phyloP scores from a whole-genome alignment of 2,329 filamentous ascomycete genomes.

The Tolypocladium cylindrosporum region DNA sequence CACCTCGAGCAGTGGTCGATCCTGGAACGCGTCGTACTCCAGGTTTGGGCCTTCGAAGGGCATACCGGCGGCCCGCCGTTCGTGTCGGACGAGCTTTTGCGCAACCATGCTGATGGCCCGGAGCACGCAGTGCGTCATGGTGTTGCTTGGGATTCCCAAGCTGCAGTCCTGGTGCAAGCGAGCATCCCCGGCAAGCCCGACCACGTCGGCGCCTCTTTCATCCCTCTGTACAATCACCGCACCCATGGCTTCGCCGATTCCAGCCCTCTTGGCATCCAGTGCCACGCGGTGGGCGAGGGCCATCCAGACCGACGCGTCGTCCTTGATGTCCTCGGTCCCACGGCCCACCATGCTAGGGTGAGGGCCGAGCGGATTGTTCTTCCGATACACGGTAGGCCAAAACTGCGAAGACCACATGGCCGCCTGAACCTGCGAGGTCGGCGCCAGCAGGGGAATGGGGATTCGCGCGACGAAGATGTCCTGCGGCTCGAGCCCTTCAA shows the following conservation, averaged over 20 bases:
- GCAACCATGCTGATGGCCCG: constrained; percentile 78
- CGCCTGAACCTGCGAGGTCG: constrained; percentile 67
- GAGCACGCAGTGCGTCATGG: constrained; percentile 69
- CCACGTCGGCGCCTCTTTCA: constrained; percentile 41
- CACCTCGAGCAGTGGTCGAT: constrained; percentile 56
- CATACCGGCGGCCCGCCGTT: constrained; percentile 31
- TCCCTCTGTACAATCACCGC: constrained; percentile 64
- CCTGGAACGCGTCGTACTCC: constrained; percentile 55
- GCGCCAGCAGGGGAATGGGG: constrained; percentile 61
- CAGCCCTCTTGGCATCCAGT: constrained; percentile 42
- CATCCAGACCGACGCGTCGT: constrained; percentile 57
- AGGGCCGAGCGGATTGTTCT: constrained; percentile 77
- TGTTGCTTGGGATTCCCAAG: constrained; percentile 48
- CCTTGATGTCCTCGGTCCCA: constrained; percentile 57
- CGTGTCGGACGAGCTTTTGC: constrained; percentile 49
- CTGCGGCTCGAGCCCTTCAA: constrained; percentile 38
- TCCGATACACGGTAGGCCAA: constrained; percentile 80
- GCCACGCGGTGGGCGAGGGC: constrained; percentile 56
- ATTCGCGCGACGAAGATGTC: constrained; percentile 51
- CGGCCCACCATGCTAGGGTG: constrained; percentile 66
- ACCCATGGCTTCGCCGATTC: constrained; percentile 60
- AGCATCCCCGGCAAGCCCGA: constrained; percentile 68
- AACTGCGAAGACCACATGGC: constrained; percentile 64
- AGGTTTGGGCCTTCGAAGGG: constrained; percentile 28
- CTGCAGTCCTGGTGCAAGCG: constrained; percentile 51